These are phyloP conservation scores for Penicillium daleae DNA, from an alignment of 495 filamentous ascomycete species.

Conservation along the genomic window DNA sequence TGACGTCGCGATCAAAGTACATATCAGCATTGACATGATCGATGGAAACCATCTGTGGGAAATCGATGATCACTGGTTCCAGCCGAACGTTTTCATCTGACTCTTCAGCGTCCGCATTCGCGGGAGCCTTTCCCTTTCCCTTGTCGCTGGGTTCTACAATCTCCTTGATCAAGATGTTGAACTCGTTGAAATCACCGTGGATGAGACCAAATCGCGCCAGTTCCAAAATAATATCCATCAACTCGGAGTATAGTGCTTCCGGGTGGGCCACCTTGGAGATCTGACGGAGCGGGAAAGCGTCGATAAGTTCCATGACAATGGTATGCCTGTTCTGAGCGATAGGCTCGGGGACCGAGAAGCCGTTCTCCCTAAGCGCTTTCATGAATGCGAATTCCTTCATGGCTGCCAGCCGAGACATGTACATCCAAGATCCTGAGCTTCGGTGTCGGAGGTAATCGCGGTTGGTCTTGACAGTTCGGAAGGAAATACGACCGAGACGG, in stretches of 20 bases:
- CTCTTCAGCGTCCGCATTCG: slow-evolving; percentile 32
- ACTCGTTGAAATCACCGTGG: slow-evolving; percentile 99
- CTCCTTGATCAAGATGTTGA: slow-evolving; percentile 94
- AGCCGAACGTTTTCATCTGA: slow-evolving; percentile 40
- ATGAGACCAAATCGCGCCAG: slow-evolving; percentile 90
- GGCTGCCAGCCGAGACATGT: slow-evolving; percentile 89
- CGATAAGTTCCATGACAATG: slow-evolving; percentile 89
- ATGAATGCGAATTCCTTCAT: slow-evolving; percentile 94
- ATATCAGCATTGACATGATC: slow-evolving; percentile 90
- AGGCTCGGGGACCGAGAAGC: slow-evolving; percentile 86
- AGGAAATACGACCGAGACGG: slow-evolving; percentile 92
- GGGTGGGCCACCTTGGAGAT: slow-evolving; percentile 79
- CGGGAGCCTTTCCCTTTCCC: slow-evolving; percentile 42
- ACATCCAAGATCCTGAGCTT: slow-evolving; percentile 87
- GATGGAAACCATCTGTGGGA: slow-evolving; percentile 97
- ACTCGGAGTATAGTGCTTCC: slow-evolving; percentile 78
- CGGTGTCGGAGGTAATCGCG: slow-evolving; percentile 91
- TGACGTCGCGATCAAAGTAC: slow-evolving; percentile 94
- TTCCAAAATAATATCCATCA: slow-evolving; percentile 83
- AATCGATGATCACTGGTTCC: slow-evolving; percentile 86
- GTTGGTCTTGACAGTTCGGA: slow-evolving; percentile 93
- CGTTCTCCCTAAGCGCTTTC: slow-evolving; percentile 77
- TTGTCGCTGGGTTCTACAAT: slow-evolving; percentile 48
- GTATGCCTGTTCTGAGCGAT: slow-evolving; percentile 88
- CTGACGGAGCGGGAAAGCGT: slow-evolving; percentile 87